These are phyloP conservation scores for Pterocarpus macrocarpus DNA, from an alignment of 306 rosid genomes.

Conservation along the genomic window DNA sequence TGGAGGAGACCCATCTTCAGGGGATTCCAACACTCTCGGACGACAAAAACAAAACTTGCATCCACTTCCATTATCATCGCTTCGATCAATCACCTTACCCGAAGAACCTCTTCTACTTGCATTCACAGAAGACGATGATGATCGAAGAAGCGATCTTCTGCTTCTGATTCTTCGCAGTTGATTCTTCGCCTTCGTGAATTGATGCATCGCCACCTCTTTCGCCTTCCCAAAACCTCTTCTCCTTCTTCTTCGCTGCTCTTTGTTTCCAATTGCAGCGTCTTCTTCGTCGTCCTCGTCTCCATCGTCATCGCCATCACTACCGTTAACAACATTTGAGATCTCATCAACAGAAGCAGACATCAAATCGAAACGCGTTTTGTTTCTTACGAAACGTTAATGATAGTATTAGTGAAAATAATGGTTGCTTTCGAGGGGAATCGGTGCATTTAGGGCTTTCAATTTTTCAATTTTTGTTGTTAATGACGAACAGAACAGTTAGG, in stretches of 20 bases:
- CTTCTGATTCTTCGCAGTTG: constrained; percentile 46
- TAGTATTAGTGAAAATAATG: neutral
- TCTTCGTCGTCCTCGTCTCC: constrained; percentile 53
- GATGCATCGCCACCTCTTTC: constrained; percentile 54
- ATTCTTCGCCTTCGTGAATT: constrained; percentile 57
- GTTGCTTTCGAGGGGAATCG: neutral
- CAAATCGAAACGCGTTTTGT: constrained; percentile 37
- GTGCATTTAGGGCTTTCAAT: constrained; percentile 24
- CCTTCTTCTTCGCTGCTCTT: constrained; percentile 10
- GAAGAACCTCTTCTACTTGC: constrained; percentile 28
- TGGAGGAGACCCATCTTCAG: constrained; percentile 50
- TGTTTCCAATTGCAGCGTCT: constrained; percentile 43
- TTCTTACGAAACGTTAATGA: neutral
- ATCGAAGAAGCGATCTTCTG: constrained; percentile 43
- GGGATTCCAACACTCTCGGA: constrained; percentile 61
- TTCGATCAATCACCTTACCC: constrained; percentile 51
- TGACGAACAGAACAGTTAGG: neutral
- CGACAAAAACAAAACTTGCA: constrained; percentile 70
- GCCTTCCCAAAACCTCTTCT: constrained; percentile 48
- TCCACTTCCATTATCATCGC: constrained; percentile 43
- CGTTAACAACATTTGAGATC: constrained; percentile 52
- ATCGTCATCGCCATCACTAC: constrained; percentile 48
- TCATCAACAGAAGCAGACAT: constrained; percentile 67
- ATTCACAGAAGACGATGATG: constrained; percentile 43
- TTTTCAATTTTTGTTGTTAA: neutral